Evolutionary conservation across 257 asterid genomes (phyloP).

Genomic region (Ligustrum vulgare): DNA sequence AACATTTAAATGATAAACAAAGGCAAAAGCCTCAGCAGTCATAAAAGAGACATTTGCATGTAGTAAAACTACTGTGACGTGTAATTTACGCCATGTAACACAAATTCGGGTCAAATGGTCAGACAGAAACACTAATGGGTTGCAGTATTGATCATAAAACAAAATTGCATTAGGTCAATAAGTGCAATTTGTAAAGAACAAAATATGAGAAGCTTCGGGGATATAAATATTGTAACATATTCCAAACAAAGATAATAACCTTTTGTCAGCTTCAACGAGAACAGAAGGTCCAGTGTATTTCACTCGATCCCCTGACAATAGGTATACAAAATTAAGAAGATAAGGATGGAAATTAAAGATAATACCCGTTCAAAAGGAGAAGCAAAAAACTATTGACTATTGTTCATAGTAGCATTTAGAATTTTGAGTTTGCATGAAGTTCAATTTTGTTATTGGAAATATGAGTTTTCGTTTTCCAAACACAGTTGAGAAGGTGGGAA

Average conservation of each 20-base stretch:
- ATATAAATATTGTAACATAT: slow-evolving; percentile 12
- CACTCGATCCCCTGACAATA: slow-evolving; percentile 84
- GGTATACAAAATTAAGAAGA: slow-evolving; percentile 22
- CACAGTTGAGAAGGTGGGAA: not conserved
- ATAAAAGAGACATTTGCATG: slow-evolving; percentile 6
- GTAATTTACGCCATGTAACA: slow-evolving; percentile 14
- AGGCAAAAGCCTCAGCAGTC: slow-evolving; percentile 11
- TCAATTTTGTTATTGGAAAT: not conserved
- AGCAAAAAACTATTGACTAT: not conserved
- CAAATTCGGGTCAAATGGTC: slow-evolving; percentile 10
- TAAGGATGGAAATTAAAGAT: slow-evolving; percentile 10
- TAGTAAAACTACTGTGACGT: slow-evolving; percentile 4
- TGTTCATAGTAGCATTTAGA: not conserved
- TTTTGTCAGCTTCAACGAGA: slow-evolving; percentile 60
- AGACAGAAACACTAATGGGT: not conserved
- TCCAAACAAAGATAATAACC: slow-evolving; percentile 44
- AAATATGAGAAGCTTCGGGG: not conserved
- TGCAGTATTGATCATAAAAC: slow-evolving; percentile 14
- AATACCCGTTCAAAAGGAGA: slow-evolving; percentile 2
- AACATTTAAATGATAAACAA: slow-evolving; percentile 9
- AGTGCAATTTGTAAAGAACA: not conserved
- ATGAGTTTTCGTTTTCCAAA: slow-evolving; percentile 9
- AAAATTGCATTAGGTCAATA: not conserved
- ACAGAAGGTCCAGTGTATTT: slow-evolving; percentile 78
- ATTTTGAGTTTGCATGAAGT: not conserved